Conservation (phyloP, 2,329 filamentous ascomycete genomes). For the Clonostachys rosea region DNA sequence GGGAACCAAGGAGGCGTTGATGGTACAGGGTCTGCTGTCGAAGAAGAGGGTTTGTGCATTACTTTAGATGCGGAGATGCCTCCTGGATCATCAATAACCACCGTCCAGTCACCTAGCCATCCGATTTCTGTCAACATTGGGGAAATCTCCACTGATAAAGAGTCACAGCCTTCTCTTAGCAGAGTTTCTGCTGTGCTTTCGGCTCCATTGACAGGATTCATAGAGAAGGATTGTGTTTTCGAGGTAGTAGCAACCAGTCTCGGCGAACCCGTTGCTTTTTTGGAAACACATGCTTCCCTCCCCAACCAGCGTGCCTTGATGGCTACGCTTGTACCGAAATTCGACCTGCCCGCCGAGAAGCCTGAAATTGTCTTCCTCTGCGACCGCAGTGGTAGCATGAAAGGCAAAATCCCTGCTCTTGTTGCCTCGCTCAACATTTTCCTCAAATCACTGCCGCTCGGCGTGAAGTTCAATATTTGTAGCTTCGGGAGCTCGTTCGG, state of each 20-base stretch:
- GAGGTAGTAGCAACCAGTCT: slow-evolving; percentile 57
- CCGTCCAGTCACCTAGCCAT: slow-evolving; percentile 63
- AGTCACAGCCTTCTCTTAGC: slow-evolving; percentile 43
- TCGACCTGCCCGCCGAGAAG: slow-evolving; percentile 48
- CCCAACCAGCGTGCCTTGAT: slow-evolving; percentile 62
- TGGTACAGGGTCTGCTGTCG: neutral
- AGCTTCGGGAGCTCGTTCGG: slow-evolving; percentile 50
- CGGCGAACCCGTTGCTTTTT: slow-evolving; percentile 55
- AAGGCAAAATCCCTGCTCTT: slow-evolving; percentile 44
- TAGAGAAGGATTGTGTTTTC: slow-evolving; percentile 60
- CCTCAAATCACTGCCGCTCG: slow-evolving; percentile 59
- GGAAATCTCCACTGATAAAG: slow-evolving; percentile 30
- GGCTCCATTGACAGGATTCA: slow-evolving; percentile 47
- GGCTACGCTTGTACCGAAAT: slow-evolving; percentile 66
- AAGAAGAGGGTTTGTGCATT: slow-evolving; percentile 14
- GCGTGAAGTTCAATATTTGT: slow-evolving; percentile 65
- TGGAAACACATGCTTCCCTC: slow-evolving; percentile 61
- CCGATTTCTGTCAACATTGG: slow-evolving; percentile 63
- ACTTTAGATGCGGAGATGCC: slow-evolving; percentile 39
- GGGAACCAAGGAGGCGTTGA: slow-evolving; percentile 21
- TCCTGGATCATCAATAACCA: slow-evolving; percentile 49
- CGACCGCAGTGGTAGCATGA: slow-evolving; percentile 68
- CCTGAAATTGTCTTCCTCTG: slow-evolving; percentile 70
- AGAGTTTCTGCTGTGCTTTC: slow-evolving; percentile 59
- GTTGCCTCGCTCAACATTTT: slow-evolving; percentile 56